These are phyloP conservation scores for Suillus sp. DNA, from an alignment of 768 basidiomycete species.

Conservation along the genomic window DNA sequence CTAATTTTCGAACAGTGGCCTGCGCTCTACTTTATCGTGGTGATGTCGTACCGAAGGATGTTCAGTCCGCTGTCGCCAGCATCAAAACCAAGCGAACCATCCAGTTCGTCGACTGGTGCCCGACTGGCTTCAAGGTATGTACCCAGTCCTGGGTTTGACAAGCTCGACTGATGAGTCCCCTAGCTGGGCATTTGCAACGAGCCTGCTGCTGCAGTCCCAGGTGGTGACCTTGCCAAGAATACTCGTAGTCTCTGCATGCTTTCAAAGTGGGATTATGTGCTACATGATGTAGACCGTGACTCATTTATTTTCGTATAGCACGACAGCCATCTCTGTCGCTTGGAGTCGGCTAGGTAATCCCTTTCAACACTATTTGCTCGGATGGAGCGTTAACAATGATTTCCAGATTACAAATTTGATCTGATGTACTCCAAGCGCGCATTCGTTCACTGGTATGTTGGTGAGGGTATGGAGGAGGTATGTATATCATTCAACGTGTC, in stretches of 20 bases:
- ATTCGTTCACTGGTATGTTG: slow-evolving; percentile 93
- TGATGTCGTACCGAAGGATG: slow-evolving; percentile 96
- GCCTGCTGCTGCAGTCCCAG: slow-evolving; percentile 87
- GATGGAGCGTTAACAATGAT: slow-evolving; percentile 13
- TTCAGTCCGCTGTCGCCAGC: slow-evolving; percentile 85
- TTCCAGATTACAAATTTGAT: slow-evolving; percentile 93
- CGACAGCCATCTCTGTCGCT: slow-evolving; percentile 90
- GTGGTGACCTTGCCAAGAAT: slow-evolving; percentile 93
- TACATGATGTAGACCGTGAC: neutral
- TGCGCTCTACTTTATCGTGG: slow-evolving; percentile 93
- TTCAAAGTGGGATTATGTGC: slow-evolving; percentile 61
- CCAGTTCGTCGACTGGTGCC: slow-evolving; percentile 98
- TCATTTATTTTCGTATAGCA: slow-evolving; percentile 45
- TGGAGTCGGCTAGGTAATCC: slow-evolving; percentile 81
- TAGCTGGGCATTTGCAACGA: slow-evolving; percentile 97
- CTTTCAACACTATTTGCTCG: neutral
- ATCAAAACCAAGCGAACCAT: slow-evolving; percentile 99
- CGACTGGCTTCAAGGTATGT: slow-evolving; percentile 88
- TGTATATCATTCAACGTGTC: slow-evolving; percentile 15
- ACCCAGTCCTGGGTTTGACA: neutral
- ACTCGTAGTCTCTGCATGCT: slow-evolving; percentile 97
- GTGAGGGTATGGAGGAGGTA: slow-evolving; percentile 98
- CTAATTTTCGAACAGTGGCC: slow-evolving; percentile 60
- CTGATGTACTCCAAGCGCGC: slow-evolving; percentile 96
- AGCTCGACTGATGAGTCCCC: slow-evolving; percentile 25